Evolutionary conservation across 1,139 yeast species (phyloP), one percentile per base, ranked within the genome.

Genomic region (Saccharomyces hybrid): DNA sequence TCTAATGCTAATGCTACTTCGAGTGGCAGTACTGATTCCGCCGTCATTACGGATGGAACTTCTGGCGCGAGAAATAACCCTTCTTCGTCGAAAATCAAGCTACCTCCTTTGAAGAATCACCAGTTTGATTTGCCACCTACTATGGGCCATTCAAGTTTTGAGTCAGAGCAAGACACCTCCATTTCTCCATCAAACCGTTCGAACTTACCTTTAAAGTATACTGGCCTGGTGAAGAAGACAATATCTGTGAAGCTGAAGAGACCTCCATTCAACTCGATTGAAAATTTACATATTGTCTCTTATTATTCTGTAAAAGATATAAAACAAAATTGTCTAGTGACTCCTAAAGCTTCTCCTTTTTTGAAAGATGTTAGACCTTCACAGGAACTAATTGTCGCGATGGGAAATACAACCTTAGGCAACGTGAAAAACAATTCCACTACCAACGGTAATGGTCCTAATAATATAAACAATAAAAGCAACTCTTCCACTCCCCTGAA

Each of bases 211-310:
- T 85, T 84, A 67, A 85, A 84, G 65, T 86, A 84, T 55, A 80
- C 81, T 54, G 96, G 96, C 0, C 76, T 90, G 52, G 82, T 89
- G 58, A 90, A 90, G 69, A 88, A 89, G 69, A 88, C 97, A 0
- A 75, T 90, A 59, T 82, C 90, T 3, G 73, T 90, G 25, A 78
- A 80, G 2, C 63, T 73, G 54, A 61, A 67, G 52, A 71, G 73
- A 42, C 60, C 59, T 3, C 19, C 49, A 2, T 29, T 46, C 14
- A 52, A 32, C 16, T 38, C 51, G 14, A 42, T 57, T 38, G 81
- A 80, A 60, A 82, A 88, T 0, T 78, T 86, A 54, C 97, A 90
- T 67, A 71, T 90, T 53, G 83, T 90, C 6, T 82, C 91, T 19
- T 90, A 90, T 68, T 90, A 88, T 66, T 75, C 78, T 52, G 85